Evolutionary conservation across 2,329 filamentous ascomycete genomes (phyloP), one percentile per base, ranked within the genome.

Genomic region (Eutypella sp.): DNA sequence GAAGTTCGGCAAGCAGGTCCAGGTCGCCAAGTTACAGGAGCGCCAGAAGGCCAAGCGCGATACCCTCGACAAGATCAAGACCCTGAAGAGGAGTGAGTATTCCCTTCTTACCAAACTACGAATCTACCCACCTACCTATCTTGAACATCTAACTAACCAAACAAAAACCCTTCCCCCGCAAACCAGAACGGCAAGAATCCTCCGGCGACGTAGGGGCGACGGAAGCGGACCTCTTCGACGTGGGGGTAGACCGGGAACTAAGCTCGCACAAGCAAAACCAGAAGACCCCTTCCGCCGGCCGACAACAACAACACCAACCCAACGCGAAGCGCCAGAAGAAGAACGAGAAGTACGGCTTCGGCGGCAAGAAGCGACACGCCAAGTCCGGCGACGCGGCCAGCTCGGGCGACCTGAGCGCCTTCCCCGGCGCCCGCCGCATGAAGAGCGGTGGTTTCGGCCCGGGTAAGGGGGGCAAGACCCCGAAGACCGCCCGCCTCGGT

Each of bases 1-100:
- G 83, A 99, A 97, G 73, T 99, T 97, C 65, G 93, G 93, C 66
- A 99, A 99, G 75, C 89, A 95, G 67, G 93, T 97, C 44, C 93
- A 99, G 74, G 82, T 96, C 49, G 91, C 91, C 48, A 96, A 96
- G 75, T 72, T 95, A 67, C 92, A 97, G 71, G 92, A 99, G 78
- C 78, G 93, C 41, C 83, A 88, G 42, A 95, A 95, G 78, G 85
- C 84, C 62, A 96, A 96, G 84, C 84, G 82, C 58, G 88, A 95
- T 52, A 95, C 90, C 4, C 73, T 99, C 53, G 93, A 97, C 58
- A 96, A 96, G 78, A 96, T 99, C 63, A 90, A 91, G 71, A 79
- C 81, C 23, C 73, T 99, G 59, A 99, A 99, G 82, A 82, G 91
- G 75, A 99, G 92, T 97, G 79, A 57, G 89, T 37, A 37, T 31